Conservation (phyloP, 139 green algal species). For the Eudorina sp. region DNA sequence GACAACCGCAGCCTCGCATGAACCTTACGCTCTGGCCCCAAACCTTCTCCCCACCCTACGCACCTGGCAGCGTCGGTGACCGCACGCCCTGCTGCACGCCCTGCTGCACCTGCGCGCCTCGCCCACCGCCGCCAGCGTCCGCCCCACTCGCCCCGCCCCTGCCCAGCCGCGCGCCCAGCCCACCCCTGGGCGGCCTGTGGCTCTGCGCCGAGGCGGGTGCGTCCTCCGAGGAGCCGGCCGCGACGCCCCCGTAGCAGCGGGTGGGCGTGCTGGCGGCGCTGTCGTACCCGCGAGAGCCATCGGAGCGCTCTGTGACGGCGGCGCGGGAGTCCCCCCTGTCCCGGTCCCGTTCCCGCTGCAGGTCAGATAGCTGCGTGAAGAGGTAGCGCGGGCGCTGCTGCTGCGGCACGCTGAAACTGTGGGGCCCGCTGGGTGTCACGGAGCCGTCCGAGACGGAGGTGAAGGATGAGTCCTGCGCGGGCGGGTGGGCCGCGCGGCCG, state of each 20-base stretch:
- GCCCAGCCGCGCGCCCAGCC: conserved; percentile 4
- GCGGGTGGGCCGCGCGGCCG: not conserved
- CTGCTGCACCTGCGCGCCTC: not conserved
- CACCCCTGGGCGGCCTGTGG: not conserved
- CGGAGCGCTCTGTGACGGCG: not conserved
- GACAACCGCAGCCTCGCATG: too few relatives aligned
- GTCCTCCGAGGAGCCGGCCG: not conserved
- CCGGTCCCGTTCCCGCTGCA: not conserved
- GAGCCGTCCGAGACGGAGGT: not conserved
- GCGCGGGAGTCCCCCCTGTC: not conserved
- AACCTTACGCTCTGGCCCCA: too few relatives aligned
- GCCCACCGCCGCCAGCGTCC: not conserved
- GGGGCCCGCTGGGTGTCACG: not conserved
- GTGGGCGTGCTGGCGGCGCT: conserved; percentile 31
- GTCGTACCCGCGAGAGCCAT: conserved; percentile 23
- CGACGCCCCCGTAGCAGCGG: not conserved
- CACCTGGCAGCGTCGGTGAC: conserved; percentile 20
- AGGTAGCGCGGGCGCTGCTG: conserved; percentile 6
- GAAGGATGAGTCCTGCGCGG: conserved; percentile 19
- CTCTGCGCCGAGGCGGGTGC: not conserved
- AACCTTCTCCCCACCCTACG: not conserved
- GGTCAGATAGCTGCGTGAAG: conserved; percentile 15
- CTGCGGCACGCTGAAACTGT: not conserved
- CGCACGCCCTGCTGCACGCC: not conserved
- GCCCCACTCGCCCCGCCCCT: not conserved